Evolutionary conservation across 371 early-diverging fungal genomes (phyloP).

Genomic region (Cokeromyces recurvatus): DNA sequence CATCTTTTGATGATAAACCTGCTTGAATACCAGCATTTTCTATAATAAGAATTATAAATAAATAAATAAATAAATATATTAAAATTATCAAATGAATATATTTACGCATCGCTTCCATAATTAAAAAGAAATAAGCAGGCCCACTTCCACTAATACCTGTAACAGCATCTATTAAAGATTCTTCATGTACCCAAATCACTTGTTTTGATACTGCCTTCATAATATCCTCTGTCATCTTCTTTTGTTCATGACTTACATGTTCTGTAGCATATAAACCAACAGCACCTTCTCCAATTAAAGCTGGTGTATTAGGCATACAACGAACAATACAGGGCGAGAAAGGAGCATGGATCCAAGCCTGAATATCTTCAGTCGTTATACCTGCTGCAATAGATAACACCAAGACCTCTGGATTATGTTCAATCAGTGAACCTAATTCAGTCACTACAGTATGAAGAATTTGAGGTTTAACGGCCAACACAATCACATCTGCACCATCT

Average conservation of each 20-base stretch:
- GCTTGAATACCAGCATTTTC: slow-evolving; percentile 75
- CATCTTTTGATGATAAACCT: slow-evolving; percentile 73
- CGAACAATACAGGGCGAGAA: slow-evolving; percentile 59
- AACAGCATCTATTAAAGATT: slow-evolving; percentile 78
- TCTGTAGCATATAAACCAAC: slow-evolving; percentile 74
- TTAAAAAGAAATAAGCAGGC: slow-evolving; percentile 92
- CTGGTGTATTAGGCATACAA: slow-evolving; percentile 95
- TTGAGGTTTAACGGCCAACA: slow-evolving; percentile 91
- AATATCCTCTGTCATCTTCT: slow-evolving; percentile 59
- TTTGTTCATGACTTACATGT: slow-evolving; percentile 55
- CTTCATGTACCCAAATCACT: slow-evolving; percentile 76
- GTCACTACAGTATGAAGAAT: slow-evolving; percentile 70
- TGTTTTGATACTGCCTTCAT: slow-evolving; percentile 69
- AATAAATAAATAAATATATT: neutral
- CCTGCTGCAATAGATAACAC: slow-evolving; percentile 91
- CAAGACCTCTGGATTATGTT: slow-evolving; percentile 31
- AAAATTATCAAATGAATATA: slow-evolving; percentile 13
- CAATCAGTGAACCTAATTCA: slow-evolving; percentile 41
- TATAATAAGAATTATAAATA: neutral
- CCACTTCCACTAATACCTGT: slow-evolving; percentile 89
- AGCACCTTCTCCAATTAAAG: slow-evolving; percentile 83
- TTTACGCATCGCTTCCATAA: slow-evolving; percentile 90
- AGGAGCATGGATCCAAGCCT: slow-evolving; percentile 65
- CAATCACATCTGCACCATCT: slow-evolving; percentile 66
- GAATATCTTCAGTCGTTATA: slow-evolving; percentile 69